Evolutionary conservation across 1,284 basidiomycete species (phyloP).

Genomic region (Trametes sp.): DNA sequence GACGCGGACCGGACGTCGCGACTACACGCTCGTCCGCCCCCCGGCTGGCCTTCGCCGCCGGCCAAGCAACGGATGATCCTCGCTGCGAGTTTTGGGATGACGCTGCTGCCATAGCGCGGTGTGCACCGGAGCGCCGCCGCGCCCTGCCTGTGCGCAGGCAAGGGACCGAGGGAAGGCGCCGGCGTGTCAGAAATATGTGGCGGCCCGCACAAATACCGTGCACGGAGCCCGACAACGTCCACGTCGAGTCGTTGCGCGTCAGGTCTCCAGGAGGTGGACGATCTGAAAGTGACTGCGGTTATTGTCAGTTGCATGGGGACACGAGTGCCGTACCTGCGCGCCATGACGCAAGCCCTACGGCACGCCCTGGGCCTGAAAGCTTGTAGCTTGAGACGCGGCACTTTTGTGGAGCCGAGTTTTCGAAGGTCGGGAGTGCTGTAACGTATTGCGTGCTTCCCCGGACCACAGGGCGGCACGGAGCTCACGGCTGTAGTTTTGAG

Average conservation of each 20-base stretch:
- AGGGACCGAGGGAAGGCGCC: constrained; percentile 14
- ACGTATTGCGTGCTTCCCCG: too few relatives aligned
- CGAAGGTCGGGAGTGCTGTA: not conserved
- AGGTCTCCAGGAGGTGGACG: not conserved
- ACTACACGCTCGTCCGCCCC: constrained; percentile 12
- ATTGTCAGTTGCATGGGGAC: not conserved
- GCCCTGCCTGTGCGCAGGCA: constrained; percentile 5
- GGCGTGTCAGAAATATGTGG: not conserved
- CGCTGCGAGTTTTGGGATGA: constrained; percentile 6
- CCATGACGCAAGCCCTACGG: not conserved
- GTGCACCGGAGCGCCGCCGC: constrained; percentile 4
- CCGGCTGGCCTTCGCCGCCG: constrained; percentile 4
- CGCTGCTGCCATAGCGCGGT: constrained; percentile 1
- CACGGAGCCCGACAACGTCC: constrained; percentile 19
- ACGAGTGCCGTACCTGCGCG: not conserved
- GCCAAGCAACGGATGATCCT: constrained; percentile 17
- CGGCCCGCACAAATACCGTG: constrained; percentile 8
- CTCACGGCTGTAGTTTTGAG: not conserved
- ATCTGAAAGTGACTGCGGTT: not conserved
- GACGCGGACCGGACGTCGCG: constrained; percentile 24
- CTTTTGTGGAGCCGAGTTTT: too few relatives aligned
- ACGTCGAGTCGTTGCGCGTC: constrained; percentile 10
- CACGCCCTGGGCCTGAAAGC: constrained; percentile 1
- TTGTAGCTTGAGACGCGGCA: not conserved
- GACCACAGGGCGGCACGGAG: not conserved